phyloP scores from a whole-genome alignment of 1,139 yeast species.

The Yamadazyma atlantica region DNA sequence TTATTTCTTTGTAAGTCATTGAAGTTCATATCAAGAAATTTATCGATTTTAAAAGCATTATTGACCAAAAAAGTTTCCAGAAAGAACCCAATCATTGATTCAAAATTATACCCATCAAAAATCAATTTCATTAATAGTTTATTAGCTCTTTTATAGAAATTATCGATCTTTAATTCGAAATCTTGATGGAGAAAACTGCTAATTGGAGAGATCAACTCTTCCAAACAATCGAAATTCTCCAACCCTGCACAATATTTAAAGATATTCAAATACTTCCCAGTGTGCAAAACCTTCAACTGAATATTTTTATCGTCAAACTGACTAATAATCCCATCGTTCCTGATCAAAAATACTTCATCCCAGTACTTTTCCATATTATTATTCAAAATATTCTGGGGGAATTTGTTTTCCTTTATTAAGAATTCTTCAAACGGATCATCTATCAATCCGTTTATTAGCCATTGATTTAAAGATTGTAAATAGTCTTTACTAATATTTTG shows the following conservation, averaged over 20 bases:
- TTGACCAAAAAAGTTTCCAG: conserved; percentile 53
- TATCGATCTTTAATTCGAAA: conserved; percentile 56
- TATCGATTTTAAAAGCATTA: conserved; percentile 48
- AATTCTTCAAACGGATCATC: conserved; percentile 86
- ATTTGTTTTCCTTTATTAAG: conserved; percentile 52
- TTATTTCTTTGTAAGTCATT: conserved; percentile 36
- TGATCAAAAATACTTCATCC: conserved; percentile 77
- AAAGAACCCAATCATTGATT: conserved; percentile 46
- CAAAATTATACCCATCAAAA: conserved; percentile 60
- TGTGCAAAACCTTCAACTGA: conserved; percentile 66
- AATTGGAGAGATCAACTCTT: conserved; percentile 29
- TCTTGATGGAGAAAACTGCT: conserved; percentile 56
- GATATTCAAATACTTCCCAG: conserved; percentile 85
- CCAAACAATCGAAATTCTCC: conserved; percentile 30
- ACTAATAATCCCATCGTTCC: conserved; percentile 73
- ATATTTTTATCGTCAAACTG: conserved; percentile 58
- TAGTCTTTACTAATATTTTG: conserved; percentile 64
- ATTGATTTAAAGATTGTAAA: conserved; percentile 64
- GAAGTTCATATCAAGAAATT: conserved; percentile 38
- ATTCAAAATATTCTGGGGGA: conserved; percentile 34
- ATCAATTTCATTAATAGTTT: conserved; percentile 56
- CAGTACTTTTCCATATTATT: conserved; percentile 74
- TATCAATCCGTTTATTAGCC: conserved; percentile 77
- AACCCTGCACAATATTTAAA: conserved; percentile 57
- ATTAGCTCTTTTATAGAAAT: conserved; percentile 72